Evolutionary conservation across 805 yeast genomes (phyloP).

Genomic region (Yamadazyma laniorum): DNA sequence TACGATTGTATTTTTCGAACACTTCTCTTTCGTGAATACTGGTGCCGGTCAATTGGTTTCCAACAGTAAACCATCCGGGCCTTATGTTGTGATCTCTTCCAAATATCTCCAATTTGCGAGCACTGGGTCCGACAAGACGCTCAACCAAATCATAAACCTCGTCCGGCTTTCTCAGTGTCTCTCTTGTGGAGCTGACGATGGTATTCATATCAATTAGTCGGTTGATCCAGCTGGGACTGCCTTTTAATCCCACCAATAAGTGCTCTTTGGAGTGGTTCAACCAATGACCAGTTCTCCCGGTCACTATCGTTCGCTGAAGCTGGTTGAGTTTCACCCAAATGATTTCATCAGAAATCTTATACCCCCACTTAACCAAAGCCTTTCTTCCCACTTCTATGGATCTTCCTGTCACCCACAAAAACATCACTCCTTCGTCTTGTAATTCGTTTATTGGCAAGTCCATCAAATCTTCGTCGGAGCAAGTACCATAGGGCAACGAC

Average conservation of each 20-base stretch:
- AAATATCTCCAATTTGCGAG: slow-evolving; percentile 82
- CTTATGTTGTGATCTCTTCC: slow-evolving; percentile 85
- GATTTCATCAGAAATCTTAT: slow-evolving; percentile 70
- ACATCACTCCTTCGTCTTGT: slow-evolving; percentile 80
- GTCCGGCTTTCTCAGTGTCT: slow-evolving; percentile 88
- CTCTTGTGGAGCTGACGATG: slow-evolving; percentile 80
- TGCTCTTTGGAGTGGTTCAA: slow-evolving; percentile 93
- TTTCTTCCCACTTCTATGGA: slow-evolving; percentile 85
- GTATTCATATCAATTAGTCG: slow-evolving; percentile 68
- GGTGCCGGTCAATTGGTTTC: slow-evolving; percentile 69
- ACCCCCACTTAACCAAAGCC: slow-evolving; percentile 81
- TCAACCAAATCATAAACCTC: slow-evolving; percentile 84
- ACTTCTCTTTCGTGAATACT: slow-evolving; percentile 60
- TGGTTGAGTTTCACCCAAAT: slow-evolving; percentile 93
- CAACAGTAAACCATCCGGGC: slow-evolving; percentile 90
- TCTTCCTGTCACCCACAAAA: slow-evolving; percentile 94
- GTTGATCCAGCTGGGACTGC: slow-evolving; percentile 71
- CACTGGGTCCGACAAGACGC: slow-evolving; percentile 71
- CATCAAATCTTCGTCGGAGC: slow-evolving; percentile 72
- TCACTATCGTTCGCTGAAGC: slow-evolving; percentile 80
- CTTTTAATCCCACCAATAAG: slow-evolving; percentile 79
- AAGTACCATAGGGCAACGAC: slow-evolving; percentile 75
- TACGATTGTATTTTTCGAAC: slow-evolving; percentile 33
- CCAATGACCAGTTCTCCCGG: slow-evolving; percentile 98
- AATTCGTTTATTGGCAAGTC: slow-evolving; percentile 62